Conservation (phyloP, 768 basidiomycete species). For the Collybiopsis luxurians region DNA sequence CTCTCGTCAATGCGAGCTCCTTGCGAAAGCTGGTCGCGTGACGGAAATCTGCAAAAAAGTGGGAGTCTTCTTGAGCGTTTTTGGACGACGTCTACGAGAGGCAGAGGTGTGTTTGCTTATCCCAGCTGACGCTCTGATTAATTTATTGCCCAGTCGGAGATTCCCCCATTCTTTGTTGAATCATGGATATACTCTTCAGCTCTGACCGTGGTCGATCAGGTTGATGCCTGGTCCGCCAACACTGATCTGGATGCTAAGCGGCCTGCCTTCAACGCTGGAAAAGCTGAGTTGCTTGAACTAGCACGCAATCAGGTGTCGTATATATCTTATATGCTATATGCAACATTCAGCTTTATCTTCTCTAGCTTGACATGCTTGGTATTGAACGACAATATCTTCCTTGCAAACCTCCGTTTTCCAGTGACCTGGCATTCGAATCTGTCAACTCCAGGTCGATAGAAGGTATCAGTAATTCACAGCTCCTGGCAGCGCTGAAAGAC, state of each 20-base stretch:
- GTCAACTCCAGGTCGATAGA: constrained; percentile 19
- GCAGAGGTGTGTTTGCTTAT: constrained; percentile 53
- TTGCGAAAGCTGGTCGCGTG: constrained; percentile 66
- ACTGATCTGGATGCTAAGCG: constrained; percentile 45
- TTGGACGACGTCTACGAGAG: constrained; percentile 73
- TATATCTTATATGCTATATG: not conserved
- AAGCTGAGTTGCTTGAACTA: constrained; percentile 90
- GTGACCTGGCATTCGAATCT: constrained; percentile 27
- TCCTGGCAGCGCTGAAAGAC: constrained; percentile 55
- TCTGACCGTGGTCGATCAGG: constrained; percentile 77
- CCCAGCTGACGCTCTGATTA: constrained; percentile 3
- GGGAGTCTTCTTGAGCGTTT: constrained; percentile 69
- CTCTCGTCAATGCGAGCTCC: constrained; percentile 75
- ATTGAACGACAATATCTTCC: constrained; percentile 74
- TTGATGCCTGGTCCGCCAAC: constrained; percentile 64
- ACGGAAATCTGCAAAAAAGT: constrained; percentile 72
- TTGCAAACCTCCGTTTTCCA: constrained; percentile 65
- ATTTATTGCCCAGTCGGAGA: constrained; percentile 33
- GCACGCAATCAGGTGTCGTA: constrained; percentile 75
- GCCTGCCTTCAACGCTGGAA: constrained; percentile 64
- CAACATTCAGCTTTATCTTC: not conserved
- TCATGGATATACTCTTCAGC: constrained; percentile 94
- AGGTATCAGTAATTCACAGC: constrained; percentile 57
- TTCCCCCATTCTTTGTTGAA: constrained; percentile 77
- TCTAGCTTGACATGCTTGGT: constrained; percentile 84